phyloP scores from a whole-genome alignment of 2,329 filamentous ascomycete species.

The Diaporthe citri region DNA sequence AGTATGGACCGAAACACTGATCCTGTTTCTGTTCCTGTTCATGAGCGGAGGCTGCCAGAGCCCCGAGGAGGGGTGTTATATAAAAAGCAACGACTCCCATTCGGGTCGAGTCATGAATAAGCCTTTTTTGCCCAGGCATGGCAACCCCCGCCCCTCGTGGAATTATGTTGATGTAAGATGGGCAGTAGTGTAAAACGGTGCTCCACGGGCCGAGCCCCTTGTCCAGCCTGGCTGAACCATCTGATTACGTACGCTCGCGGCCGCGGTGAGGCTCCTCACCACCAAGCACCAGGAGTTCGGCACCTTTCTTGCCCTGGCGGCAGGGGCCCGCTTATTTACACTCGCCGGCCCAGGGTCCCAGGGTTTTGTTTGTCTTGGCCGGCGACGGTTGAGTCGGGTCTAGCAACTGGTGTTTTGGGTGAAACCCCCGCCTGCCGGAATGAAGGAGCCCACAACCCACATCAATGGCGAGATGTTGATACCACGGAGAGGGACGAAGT shows the following conservation, averaged over 20 bases:
- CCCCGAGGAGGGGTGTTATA: not conserved
- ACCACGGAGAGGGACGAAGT: not conserved
- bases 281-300: not conserved
- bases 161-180: not conserved
- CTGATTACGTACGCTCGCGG: not conserved
- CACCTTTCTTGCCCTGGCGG: not conserved
- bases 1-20: not conserved
- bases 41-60: not conserved
- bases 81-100: not conserved
- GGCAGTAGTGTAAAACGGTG: not conserved
- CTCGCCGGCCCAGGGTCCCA: conserved; percentile 1
- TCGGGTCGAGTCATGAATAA: conserved; percentile 20
- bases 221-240: not conserved
- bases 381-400: conserved; percentile 24
- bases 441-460: conserved; percentile 26
- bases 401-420: conserved; percentile 11
- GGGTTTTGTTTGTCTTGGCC: conserved; percentile 18
- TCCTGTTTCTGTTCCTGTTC: not conserved
- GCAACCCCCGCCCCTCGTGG: not conserved
- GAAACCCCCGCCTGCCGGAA: conserved; percentile 17
- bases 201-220: conserved; percentile 18
- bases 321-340: conserved; percentile 8
- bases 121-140: not conserved
- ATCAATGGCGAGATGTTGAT: conserved; percentile 15
- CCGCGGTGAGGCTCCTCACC: conserved; percentile 9